A percentile compares a stretch with the other conserved stretches of the same genome.
Evolutionary conservation across 768 basidiomycete species (phyloP).

Genomic region (Cystobasidium tubakii): DNA sequence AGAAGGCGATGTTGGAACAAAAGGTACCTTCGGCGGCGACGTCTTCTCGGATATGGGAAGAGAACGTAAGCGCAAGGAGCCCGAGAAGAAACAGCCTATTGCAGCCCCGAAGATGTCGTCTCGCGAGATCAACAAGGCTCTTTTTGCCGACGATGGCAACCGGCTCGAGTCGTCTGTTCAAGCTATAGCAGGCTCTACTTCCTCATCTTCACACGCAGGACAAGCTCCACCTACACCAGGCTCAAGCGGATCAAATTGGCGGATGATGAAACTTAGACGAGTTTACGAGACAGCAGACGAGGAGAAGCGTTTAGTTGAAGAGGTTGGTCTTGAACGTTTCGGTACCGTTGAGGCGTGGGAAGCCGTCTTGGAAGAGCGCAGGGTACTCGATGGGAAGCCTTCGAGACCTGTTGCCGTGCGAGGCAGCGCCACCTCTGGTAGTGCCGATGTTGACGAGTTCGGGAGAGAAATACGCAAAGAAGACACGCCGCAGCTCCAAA

Average conservation of each 20-base stretch:
- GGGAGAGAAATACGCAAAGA: constrained; percentile 19
- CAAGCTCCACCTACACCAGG: constrained; percentile 59
- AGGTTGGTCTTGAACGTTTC: constrained; percentile 82
- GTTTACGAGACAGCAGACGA: constrained; percentile 87
- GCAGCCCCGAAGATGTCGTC: constrained; percentile 60
- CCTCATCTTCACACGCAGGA: constrained; percentile 54
- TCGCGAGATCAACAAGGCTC: constrained; percentile 50
- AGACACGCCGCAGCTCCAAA: background rate
- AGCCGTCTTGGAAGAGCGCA: constrained; percentile 73
- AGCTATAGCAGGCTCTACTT: constrained; percentile 64
- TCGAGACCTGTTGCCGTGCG: constrained; percentile 47
- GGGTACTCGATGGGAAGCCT: constrained; percentile 41
- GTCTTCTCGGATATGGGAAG: constrained; percentile 85
- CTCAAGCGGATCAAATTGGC: constrained; percentile 89
- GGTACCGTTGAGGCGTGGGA: constrained; percentile 77
- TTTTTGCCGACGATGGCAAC: constrained; percentile 54
- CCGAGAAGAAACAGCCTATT: constrained; percentile 58
- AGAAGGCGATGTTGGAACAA: constrained; percentile 43
- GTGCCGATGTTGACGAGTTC: constrained; percentile 30
- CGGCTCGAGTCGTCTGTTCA: constrained; percentile 49
- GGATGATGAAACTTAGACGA: constrained; percentile 90
- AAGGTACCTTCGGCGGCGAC: constrained; percentile 52
- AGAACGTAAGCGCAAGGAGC: constrained; percentile 62
- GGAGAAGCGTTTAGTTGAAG: constrained; percentile 62
- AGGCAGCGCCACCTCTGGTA: background rate